Evolutionary conservation across 331 rosid genomes (phyloP).

Genomic region (Malus hybrid): DNA sequence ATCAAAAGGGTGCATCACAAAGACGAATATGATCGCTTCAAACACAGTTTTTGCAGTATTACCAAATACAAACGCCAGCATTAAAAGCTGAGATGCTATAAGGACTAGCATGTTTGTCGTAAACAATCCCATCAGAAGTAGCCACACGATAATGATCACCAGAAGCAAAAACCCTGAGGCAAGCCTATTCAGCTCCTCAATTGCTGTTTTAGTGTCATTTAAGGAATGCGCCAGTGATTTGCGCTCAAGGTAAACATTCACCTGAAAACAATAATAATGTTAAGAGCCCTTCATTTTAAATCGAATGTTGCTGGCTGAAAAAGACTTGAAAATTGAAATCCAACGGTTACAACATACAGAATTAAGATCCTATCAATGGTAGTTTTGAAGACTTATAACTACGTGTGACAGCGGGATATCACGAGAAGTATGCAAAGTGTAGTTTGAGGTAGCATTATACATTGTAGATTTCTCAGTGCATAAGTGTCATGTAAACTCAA

Average conservation of each 20-base stretch:
- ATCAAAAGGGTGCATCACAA: constrained; percentile 86
- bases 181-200: constrained; percentile 72
- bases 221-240: constrained; percentile 64
- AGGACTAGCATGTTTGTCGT: constrained; percentile 67
- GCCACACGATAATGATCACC: constrained; percentile 44
- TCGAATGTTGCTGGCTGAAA: too few species aligned
- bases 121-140: constrained; percentile 65
- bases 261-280: constrained; percentile 37
- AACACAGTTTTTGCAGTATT: constrained; percentile 68
- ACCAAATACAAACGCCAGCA: constrained; percentile 65
- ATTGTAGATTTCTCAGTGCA: background rate
- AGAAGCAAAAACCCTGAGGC: constrained; percentile 38
- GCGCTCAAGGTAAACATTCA: constrained; percentile 73
- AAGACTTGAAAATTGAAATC: background rate
- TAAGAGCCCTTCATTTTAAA: background rate
- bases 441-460: background rate
- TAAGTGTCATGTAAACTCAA: background rate
- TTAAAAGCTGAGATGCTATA: constrained; percentile 72
- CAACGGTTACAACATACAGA: background rate
- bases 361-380: background rate
- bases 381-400: background rate
- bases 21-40: constrained; percentile 85
- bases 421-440: background rate
- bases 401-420: background rate
- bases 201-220: constrained; percentile 75